Percentiles rank a stretch among this genome's conserved stretches.
These are phyloP conservation scores for Claviceps sp. DNA, from an alignment of 2,329 filamentous ascomycete genomes.

Conservation along the genomic window DNA sequence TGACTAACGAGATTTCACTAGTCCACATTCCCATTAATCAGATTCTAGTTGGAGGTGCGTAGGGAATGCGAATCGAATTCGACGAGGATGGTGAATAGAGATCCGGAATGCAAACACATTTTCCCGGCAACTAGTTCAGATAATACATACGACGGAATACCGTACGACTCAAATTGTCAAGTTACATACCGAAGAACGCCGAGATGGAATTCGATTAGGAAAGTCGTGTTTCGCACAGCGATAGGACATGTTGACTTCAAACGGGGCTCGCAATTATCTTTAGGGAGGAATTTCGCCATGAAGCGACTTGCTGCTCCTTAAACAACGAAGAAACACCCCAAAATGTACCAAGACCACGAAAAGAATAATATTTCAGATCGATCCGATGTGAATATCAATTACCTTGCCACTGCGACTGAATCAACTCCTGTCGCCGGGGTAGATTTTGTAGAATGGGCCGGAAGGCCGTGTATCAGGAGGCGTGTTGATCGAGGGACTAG, in stretches of 20 bases:
- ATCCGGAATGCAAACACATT: neutral
- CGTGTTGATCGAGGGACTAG: neutral
- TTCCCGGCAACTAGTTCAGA: neutral
- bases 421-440: neutral
- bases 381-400: neutral
- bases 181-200: neutral
- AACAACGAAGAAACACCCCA: neutral
- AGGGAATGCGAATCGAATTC: slow-evolving; percentile 14
- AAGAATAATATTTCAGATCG: neutral
- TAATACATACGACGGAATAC: neutral
- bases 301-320: neutral
- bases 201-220: neutral
- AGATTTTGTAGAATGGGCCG: neutral
- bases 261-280: neutral
- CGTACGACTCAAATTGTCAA: neutral
- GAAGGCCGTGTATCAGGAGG: neutral
- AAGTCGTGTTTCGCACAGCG: neutral
- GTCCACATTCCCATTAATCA: slow-evolving; percentile 60
- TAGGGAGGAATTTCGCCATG: neutral
- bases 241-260: too few relatives aligned
- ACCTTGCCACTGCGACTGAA: neutral
- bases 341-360: neutral
- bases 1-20: slow-evolving; percentile 13
- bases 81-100: neutral
- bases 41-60: slow-evolving; percentile 54